Evolutionary conservation across 2,329 filamentous ascomycete species (phyloP).

Genomic region (Scopulariopsis brevicaulis): DNA sequence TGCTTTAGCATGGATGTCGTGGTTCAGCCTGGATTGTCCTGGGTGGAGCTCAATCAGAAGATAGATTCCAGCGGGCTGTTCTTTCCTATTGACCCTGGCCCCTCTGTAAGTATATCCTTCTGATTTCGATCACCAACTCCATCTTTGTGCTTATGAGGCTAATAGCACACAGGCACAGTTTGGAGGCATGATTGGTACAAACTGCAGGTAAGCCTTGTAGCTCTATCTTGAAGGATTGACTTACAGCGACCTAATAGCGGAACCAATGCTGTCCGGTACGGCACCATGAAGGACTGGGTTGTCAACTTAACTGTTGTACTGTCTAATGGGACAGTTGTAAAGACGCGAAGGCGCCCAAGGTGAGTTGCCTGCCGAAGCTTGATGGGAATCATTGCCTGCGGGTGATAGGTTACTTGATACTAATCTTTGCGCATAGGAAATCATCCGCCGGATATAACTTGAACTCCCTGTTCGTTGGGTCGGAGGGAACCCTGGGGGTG

Average conservation of each 20-base stretch:
- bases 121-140: not conserved
- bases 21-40: conserved; percentile 83
- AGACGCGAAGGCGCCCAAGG: conserved; percentile 60
- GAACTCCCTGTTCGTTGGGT: conserved; percentile 68
- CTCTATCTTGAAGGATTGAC: no score
- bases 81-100: conserved; percentile 79
- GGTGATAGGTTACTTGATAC: no score
- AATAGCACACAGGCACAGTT: conserved; percentile 46
- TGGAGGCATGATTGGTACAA: conserved; percentile 74
- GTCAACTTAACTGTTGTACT: conserved; percentile 74
- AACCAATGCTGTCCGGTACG: conserved; percentile 71
- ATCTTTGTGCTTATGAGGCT: no score
- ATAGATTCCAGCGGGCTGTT: conserved; percentile 65
- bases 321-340: conserved; percentile 67
- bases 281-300: conserved; percentile 83
- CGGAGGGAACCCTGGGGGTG: conserved; percentile 70
- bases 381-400: no score
- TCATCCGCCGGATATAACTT: conserved; percentile 76
- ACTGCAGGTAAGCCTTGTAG: conserved; percentile 34
- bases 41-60: conserved; percentile 75
- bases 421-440: conserved; percentile 40
- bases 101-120: conserved; percentile 10
- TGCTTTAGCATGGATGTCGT: conserved; percentile 62
- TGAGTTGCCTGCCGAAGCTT: no score
- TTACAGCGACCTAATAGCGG: conserved; percentile 23